Evolutionary conservation across 2,329 filamentous ascomycete genomes (phyloP).

Genomic region (Alternaria incomplexa): DNA sequence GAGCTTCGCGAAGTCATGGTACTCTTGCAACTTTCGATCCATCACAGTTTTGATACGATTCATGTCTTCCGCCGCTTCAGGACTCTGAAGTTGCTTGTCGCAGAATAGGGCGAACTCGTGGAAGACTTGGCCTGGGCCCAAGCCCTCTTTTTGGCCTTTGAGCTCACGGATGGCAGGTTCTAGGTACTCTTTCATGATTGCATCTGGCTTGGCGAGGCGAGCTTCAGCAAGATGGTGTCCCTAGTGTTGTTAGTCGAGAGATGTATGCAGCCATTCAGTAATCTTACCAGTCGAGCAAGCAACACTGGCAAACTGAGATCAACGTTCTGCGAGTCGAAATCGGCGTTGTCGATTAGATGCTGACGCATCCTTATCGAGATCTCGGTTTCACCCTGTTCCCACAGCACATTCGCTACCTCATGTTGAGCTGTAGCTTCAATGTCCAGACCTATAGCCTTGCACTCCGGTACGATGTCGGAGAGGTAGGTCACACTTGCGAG

Average conservation of each 20-base stretch:
- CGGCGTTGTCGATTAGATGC: constrained; percentile 57
- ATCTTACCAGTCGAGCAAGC: constrained; percentile 74
- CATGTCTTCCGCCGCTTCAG: constrained; percentile 83
- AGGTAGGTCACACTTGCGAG: constrained; percentile 84
- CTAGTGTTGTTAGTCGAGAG: constrained; percentile 43
- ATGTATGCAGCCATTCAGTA: background rate
- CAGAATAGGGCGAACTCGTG: constrained; percentile 96
- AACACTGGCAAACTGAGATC: constrained; percentile 64
- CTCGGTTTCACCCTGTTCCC: constrained; percentile 90
- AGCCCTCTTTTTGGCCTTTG: constrained; percentile 68
- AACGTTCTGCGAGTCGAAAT: constrained; percentile 38
- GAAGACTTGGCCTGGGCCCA: constrained; percentile 84
- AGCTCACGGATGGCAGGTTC: constrained; percentile 83
- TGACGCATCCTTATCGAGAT: constrained; percentile 90
- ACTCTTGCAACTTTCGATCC: constrained; percentile 80
- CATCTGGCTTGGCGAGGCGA: constrained; percentile 86
- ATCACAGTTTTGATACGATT: constrained; percentile 79
- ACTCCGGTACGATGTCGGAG: constrained; percentile 75
- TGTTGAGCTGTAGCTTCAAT: constrained; percentile 79
- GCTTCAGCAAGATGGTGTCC: constrained; percentile 90
- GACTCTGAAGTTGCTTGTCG: constrained; percentile 88
- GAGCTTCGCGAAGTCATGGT: constrained; percentile 72
- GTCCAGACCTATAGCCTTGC: constrained; percentile 72
- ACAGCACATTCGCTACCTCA: constrained; percentile 87
- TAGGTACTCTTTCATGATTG: constrained; percentile 86